Evolutionary conservation across 2,329 filamentous ascomycete genomes (phyloP).

Genomic region (Cercospora sojina): DNA sequence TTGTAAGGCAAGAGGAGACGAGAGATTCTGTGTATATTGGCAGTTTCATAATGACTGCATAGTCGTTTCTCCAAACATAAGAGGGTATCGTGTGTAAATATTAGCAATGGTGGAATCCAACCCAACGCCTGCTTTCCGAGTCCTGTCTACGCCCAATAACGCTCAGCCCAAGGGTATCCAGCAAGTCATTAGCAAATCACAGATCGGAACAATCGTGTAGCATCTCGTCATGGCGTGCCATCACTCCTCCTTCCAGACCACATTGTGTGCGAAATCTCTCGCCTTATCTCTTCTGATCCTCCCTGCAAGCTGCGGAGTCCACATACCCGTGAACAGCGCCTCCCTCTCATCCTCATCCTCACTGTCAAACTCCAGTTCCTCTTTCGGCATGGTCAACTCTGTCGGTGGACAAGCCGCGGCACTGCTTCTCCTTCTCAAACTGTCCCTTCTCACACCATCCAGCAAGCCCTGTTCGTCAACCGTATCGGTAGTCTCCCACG

Average conservation of each 20-base stretch:
- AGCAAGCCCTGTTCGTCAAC: slow-evolving; percentile 27
- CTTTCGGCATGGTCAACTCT: slow-evolving; percentile 21
- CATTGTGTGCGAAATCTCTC: slow-evolving; percentile 7
- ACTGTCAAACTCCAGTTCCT: slow-evolving; percentile 59
- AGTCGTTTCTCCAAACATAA: not conserved
- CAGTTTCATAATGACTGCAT: not conserved
- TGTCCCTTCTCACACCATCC: slow-evolving; percentile 30
- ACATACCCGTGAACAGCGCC: slow-evolving; percentile 62
- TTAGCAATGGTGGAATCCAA: not conserved
- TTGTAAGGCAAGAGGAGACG: slow-evolving; percentile 11
- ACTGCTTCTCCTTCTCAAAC: slow-evolving; percentile 56
- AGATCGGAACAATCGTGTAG: not conserved
- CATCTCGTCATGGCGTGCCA: not conserved
- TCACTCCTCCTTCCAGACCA: slow-evolving; percentile 10
- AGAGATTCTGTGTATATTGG: not conserved
- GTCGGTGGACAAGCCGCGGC: slow-evolving; percentile 25
- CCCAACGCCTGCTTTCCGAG: not conserved
- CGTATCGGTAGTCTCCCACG: slow-evolving; percentile 50
- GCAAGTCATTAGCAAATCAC: not conserved
- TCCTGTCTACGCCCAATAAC: not conserved
- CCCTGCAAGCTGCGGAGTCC: slow-evolving; percentile 56
- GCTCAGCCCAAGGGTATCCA: slow-evolving; percentile 1
- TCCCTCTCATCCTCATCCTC: slow-evolving; percentile 68
- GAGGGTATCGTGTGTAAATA: not conserved
- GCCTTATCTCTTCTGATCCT: slow-evolving; percentile 44